Evolutionary conservation across 345 rosid genomes (phyloP), one percentile per base, ranked within the genome.

Genomic region (Eucalyptus pumila): DNA sequence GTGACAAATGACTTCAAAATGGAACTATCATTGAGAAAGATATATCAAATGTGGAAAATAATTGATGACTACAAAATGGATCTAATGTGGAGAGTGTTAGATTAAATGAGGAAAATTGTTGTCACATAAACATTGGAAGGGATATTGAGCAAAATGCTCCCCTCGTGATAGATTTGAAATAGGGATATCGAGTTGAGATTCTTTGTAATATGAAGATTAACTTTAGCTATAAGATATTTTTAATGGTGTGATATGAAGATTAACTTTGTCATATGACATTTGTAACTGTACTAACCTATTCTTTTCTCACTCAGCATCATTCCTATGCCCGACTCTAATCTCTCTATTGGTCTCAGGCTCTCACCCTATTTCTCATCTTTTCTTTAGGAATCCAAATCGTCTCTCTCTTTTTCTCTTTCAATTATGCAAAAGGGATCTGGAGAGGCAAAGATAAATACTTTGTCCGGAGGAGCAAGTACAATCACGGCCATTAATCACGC

Each of bases 161-260:
- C 4, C 10, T 21, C 10, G 1, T 19, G 5, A 19, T 52, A 8
- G 24, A 52, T 19, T 52, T 1, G 24, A 52, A 19, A 0, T 52
- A 19, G 10, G 5, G 0, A 52, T 52, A 52, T 52, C 1, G 58
- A 52, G 58, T 52, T 19, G 24, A 7, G 5, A 19, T 19, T 52
- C 2, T 52, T 52, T 52, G 1, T 52, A 0, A 19, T 52, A 19
- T 3, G 56, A 52, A 19, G 56, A 52, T 52, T 52, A 52, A 52
- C 56, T 52, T 52, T 7, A 52, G 9, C 24, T 4, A 52, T 19
- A 19, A 0, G 54, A 51, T 51, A 51, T 51, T 51, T 51, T 51
- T 51, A 50, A 50, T 50, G 19, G 14, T 14, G 7, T 50, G 19
- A 52, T 52, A 19, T 7, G 9, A 17, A 51, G 23, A 12, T 17